Evolutionary conservation across 192 early-diverging fungal genomes (phyloP), one percentile per base, ranked within the genome.

Genomic region (Coemansia sp.): DNA sequence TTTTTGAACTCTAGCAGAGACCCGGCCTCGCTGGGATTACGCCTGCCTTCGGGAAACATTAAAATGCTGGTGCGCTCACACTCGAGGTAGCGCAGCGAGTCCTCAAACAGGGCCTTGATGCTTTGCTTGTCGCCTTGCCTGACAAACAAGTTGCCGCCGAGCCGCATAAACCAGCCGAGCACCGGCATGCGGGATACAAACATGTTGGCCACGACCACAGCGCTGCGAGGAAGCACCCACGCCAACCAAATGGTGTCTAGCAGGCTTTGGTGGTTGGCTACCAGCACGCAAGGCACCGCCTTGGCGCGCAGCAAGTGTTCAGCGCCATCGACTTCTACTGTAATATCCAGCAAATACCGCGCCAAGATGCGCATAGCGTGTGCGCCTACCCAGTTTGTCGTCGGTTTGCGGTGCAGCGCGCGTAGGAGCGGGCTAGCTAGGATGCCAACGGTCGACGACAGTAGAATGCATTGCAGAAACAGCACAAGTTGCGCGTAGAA

Each of bases 41-140:
- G 89, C 15, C 88, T 95, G 48, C 94, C 95, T 77, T 96, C 94
- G 46, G 94, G 94, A 68, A 90, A 98, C 68, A 98, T 90, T 63
- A 87, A 90, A 29, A 95, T 84, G 56, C 86, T 72, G 76, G 89
- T 86, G 44, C 88, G 86, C 58, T 88, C 84, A 56, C 85, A 77
- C 57, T 90, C 83, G 58, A 97, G 84, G 60, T 85, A 82, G 2
- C 84, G 81, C 43, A 87, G 89, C 42, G 93, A 93, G 34, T 83
- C 71, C 14, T 79, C 83, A 64, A 93, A 91, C 22, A 90, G 84
- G 40, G 91, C 86, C 34, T 90, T 85, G 24, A 94, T 87, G 72
- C 82, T 88, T 37, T 82, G 74, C 46, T 83, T 84, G 81, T 97
- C 95, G 55, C 84, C 85, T 37, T 93, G 87, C 77, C 90, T 86